Percentiles rank a stretch among this genome's conserved stretches.
Evolutionary conservation across 1,139 yeast genomes (phyloP).

Genomic region (Candida mesenterica): DNA sequence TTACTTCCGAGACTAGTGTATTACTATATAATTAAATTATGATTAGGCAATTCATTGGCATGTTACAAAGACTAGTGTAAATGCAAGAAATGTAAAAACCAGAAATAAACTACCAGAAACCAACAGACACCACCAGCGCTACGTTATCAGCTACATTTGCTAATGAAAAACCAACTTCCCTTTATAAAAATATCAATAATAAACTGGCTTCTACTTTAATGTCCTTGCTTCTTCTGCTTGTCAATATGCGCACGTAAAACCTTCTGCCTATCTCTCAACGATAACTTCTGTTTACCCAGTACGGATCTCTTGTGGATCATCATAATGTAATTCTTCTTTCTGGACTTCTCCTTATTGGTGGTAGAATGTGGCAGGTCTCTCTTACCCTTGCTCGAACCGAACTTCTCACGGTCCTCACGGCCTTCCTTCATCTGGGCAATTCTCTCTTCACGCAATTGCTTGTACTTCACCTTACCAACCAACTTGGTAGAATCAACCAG

Average conservation of each 20-base stretch:
- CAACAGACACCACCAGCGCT: too few species aligned
- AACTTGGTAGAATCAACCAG: slow-evolving; percentile 75
- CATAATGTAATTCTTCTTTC: slow-evolving; percentile 99
- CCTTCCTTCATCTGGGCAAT: slow-evolving; percentile 87
- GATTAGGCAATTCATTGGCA: too few species aligned
- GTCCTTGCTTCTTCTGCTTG: slow-evolving; percentile 86
- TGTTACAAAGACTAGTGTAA: too few species aligned
- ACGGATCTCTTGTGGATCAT: slow-evolving; percentile 93
- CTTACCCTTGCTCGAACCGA: slow-evolving; percentile 84
- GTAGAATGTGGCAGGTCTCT: slow-evolving; percentile 81
- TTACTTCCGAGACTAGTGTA: slow-evolving; percentile 3
- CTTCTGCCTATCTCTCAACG: slow-evolving; percentile 87
- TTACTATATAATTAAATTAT: slow-evolving; percentile 4
- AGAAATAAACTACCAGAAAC: too few species aligned
- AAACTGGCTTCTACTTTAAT: too few species aligned
- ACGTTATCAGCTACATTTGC: too few species aligned
- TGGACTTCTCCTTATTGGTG: slow-evolving; percentile 91
- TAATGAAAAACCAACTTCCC: too few species aligned
- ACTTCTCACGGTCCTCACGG: slow-evolving; percentile 86
- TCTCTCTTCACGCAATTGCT: slow-evolving; percentile 86
- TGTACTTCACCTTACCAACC: slow-evolving; percentile 82
- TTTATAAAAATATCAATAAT: too few species aligned
- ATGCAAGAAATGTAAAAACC: too few species aligned
- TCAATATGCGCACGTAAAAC: slow-evolving; percentile 80
- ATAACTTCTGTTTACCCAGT: slow-evolving; percentile 88